Evolutionary conservation across 768 basidiomycete species (phyloP), one percentile per base, ranked within the genome.

Genomic region (Coprinopsis sp.): DNA sequence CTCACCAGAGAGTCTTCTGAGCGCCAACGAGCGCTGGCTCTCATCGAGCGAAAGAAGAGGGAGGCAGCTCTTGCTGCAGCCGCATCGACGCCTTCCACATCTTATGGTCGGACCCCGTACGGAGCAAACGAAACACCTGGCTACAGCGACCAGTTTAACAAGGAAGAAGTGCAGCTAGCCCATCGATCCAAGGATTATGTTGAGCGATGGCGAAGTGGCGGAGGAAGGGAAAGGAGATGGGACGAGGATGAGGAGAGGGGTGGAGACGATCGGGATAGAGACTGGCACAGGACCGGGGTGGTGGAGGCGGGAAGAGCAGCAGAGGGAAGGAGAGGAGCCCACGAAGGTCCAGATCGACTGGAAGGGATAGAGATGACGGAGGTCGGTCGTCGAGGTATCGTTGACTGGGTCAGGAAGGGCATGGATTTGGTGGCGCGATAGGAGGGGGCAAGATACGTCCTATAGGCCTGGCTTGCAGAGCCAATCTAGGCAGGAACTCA

Each of bases 1-100:
- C 64, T 87, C 7, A 67, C 66, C n/a, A 81, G 88, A 22, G 88
- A 91, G 63, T 79, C 81, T 0, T 76, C 82, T 1, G 88, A 91
- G 61, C 78, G 87, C 3, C 76, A 83, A 54, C 80, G 88, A 0
- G 87, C 88, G 1, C 64, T 78, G n/a, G 85, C 76, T 6, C 79
- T 90, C 23, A 81, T 89, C 18, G 70, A 70, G 44, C 71, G 82
- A 31, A 85, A 78, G 65, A 76, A 79, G 56, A 73, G 79, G 2
- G 84, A 88, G 62, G 62, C 73, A 64, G 72, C 68, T 18, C 14
- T 14, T 22, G 21, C 21, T 6, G 19, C 23, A 28, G 28, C 24
- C 12, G 83, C 82, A 2, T 81, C 76, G 49, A 90, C 88, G 1
- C 88, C 87, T 0, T 84, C 80, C 52, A 87, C 82, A 0, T 79